These are phyloP conservation scores for Lentinula raphanica DNA, from an alignment of 768 basidiomycete species.

Conservation along the genomic window DNA sequence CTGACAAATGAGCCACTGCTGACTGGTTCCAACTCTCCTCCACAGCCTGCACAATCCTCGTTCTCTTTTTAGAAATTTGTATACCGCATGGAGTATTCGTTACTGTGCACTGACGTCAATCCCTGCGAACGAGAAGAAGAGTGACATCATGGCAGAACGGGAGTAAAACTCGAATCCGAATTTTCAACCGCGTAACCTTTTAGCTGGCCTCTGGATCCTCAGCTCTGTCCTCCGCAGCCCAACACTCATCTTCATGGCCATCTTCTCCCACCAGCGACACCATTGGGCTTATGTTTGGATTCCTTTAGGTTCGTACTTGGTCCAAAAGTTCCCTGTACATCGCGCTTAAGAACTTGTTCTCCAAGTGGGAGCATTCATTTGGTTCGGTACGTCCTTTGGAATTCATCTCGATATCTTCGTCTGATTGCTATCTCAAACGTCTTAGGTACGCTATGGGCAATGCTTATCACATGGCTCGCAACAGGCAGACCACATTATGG, in stretches of 20 bases:
- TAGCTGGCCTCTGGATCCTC: too few species aligned
- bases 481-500: conserved; percentile 54
- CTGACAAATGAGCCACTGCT: too few species aligned
- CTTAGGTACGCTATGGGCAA: conserved; percentile 55
- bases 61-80: neutral
- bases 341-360: neutral
- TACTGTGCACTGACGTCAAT: neutral
- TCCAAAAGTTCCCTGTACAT: neutral
- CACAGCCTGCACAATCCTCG: neutral
- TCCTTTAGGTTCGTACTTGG: conserved; percentile 32
- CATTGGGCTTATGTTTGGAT: conserved; percentile 66
- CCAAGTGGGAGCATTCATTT: conserved; percentile 48
- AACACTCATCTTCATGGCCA: conserved; percentile 4
- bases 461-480: conserved; percentile 70
- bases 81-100: neutral
- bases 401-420: neutral
- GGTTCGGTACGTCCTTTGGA: conserved; percentile 46
- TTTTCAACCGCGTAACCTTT: too few species aligned
- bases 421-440: too few species aligned
- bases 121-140: neutral
- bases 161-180: neutral
- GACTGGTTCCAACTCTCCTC: neutral
- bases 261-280: conserved; percentile 21
- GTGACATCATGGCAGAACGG: neutral
- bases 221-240: too few species aligned